These are phyloP conservation scores for Umbelopsis sp. DNA, from an alignment of 192 early-diverging fungal genomes.

Conservation along the genomic window DNA sequence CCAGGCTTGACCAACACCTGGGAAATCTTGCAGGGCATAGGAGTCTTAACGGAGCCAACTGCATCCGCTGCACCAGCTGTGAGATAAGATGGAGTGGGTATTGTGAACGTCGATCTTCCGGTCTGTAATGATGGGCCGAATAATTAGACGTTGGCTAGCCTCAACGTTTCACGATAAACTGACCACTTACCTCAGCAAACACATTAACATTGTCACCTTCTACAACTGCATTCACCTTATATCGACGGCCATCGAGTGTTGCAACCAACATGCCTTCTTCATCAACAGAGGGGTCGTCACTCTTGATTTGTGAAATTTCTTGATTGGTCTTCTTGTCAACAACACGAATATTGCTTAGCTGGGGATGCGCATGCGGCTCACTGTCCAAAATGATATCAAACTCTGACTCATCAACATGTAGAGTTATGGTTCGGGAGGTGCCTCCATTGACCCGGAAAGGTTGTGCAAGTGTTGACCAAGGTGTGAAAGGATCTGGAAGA, in stretches of 20 bases:
- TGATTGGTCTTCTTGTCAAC: slow-evolving; percentile 8
- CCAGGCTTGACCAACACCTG: slow-evolving; percentile 77
- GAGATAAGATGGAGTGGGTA: slow-evolving; percentile 61
- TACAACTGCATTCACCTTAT: slow-evolving; percentile 65
- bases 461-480: slow-evolving; percentile 33
- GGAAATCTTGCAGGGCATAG: slow-evolving; percentile 98
- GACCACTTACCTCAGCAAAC: slow-evolving; percentile 53
- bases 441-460: slow-evolving; percentile 50
- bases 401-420: slow-evolving; percentile 22
- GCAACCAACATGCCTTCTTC: slow-evolving; percentile 54
- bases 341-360: slow-evolving; percentile 3
- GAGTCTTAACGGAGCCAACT: slow-evolving; percentile 76
- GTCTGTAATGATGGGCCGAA: slow-evolving; percentile 33
- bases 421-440: slow-evolving; percentile 26
- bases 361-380: background rate
- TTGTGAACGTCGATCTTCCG: slow-evolving; percentile 50
- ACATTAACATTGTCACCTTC: slow-evolving; percentile 62
- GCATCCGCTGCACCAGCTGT: slow-evolving; percentile 44
- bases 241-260: slow-evolving; percentile 62
- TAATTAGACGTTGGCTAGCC: background rate
- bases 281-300: slow-evolving; percentile 37
- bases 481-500: slow-evolving; percentile 23
- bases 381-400: slow-evolving; percentile 33
- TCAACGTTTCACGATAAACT: background rate
- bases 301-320: background rate